A percentile compares a stretch with the other conserved stretches of the same genome.
These are phyloP conservation scores for Avena sativa DNA, from an alignment of 176 grass and related monocot genomes.

Conservation along the genomic window DNA sequence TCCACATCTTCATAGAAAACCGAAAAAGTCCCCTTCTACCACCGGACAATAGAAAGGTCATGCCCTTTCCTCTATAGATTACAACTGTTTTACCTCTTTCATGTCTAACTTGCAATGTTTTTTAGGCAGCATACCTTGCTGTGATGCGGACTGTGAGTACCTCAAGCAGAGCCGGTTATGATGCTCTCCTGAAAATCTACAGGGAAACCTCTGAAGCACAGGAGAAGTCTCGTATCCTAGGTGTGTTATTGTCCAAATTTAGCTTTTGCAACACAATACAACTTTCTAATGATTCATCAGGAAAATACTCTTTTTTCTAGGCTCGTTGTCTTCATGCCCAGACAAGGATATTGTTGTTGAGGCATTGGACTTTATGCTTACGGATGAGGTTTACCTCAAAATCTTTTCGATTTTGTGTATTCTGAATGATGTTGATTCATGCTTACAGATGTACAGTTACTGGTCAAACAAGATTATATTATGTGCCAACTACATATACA, in stretches of 20 bases:
- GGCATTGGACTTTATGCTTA: constrained; percentile 75
- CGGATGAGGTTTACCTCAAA: constrained; percentile 63
- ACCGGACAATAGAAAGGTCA: constrained; percentile 85
- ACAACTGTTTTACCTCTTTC: constrained; percentile 6
- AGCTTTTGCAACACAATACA: not conserved
- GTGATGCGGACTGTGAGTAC: constrained; percentile 68
- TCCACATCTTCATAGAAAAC: constrained; percentile 68
- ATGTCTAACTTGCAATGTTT: constrained; percentile 35
- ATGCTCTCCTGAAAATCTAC: constrained; percentile 84
- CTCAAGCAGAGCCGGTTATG: constrained; percentile 66
- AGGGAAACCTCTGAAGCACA: constrained; percentile 68
- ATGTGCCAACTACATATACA: constrained; percentile 1
- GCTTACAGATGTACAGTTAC: not conserved
- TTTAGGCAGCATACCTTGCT: constrained; percentile 88
- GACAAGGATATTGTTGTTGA: constrained; percentile 82
- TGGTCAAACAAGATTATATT: not conserved
- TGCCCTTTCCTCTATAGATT: constrained; percentile 31
- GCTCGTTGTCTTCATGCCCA: constrained; percentile 56
- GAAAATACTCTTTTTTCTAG: constrained; percentile 51
- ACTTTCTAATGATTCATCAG: constrained; percentile 21
- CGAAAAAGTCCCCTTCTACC: constrained; percentile 61
- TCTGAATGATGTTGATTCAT: not conserved
- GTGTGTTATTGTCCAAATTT: constrained; percentile 43
- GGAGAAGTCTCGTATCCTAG: constrained; percentile 76
- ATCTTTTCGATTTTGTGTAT: not conserved